Evolutionary conservation across 2,329 filamentous ascomycete genomes (phyloP).

Genomic region (Verticillium albo-atrum): DNA sequence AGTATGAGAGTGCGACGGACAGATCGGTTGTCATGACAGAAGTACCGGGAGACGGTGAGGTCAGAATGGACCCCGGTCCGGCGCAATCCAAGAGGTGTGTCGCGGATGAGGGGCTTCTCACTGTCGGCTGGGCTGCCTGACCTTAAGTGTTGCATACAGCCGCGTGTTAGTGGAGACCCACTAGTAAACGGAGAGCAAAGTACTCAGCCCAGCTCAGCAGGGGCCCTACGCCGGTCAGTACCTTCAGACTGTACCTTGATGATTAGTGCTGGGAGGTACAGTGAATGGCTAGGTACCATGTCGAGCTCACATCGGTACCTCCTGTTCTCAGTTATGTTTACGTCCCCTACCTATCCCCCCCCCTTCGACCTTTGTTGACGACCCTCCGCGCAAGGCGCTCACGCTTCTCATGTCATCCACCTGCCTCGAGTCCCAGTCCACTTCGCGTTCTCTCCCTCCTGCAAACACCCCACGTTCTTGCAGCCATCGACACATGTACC

Average conservation of each 20-base stretch:
- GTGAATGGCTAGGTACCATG: no score
- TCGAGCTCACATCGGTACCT: neutral
- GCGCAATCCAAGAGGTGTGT: neutral
- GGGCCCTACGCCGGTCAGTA: neutral
- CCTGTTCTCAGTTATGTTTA: neutral
- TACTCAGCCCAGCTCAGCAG: neutral
- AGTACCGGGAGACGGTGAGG: no score
- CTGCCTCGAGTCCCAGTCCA: slow-evolving; percentile 4
- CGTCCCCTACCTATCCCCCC: neutral
- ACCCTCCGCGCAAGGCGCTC: slow-evolving; percentile 12
- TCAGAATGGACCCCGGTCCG: neutral
- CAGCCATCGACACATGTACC: slow-evolving; percentile 18
- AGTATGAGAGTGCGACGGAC: no score
- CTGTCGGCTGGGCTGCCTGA: neutral
- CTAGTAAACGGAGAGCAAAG: neutral
- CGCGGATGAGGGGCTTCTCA: neutral
- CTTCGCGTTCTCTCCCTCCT: slow-evolving; percentile 21
- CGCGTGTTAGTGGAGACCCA: neutral
- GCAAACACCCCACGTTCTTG: slow-evolving; percentile 32
- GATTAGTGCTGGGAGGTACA: no score
- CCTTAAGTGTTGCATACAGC: neutral
- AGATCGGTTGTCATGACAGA: neutral
- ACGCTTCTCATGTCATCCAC: neutral
- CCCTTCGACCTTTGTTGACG: neutral
- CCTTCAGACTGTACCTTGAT: no score